These are phyloP conservation scores for Malassezia nana DNA, from an alignment of 1,284 basidiomycete genomes.

Conservation along the genomic window DNA sequence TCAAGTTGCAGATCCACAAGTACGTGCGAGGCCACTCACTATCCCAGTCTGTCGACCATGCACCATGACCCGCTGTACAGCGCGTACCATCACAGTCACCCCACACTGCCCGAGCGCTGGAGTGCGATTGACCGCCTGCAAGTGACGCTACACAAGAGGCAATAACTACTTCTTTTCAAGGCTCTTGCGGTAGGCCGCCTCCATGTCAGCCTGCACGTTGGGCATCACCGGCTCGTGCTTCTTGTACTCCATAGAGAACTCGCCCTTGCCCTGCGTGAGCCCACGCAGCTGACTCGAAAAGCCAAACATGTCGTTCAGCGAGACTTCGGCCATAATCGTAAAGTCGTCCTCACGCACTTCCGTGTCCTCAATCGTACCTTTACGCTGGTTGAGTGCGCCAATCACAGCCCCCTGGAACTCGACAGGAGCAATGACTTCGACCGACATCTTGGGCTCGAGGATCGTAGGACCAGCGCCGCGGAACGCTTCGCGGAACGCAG, in stretches of 20 bases:
- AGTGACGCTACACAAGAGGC: background rate
- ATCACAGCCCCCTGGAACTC: constrained; percentile 98
- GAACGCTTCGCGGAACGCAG: constrained; percentile 88
- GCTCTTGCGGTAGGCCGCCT: constrained; percentile 49
- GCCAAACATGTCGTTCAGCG: constrained; percentile 97
- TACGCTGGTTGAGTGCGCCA: constrained; percentile 81
- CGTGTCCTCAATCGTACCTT: constrained; percentile 89
- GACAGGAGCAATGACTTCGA: constrained; percentile 87
- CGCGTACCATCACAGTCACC: constrained; percentile 44
- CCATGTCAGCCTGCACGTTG: constrained; percentile 73
- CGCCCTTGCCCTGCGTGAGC: constrained; percentile 62
- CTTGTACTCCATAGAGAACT: constrained; percentile 76
- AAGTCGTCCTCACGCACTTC: constrained; percentile 97
- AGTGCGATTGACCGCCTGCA: constrained; percentile 20
- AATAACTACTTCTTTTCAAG: constrained; percentile 18
- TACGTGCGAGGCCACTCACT: constrained; percentile 13
- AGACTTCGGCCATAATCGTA: constrained; percentile 79
- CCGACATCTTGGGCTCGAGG: constrained; percentile 94
- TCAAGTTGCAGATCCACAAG: constrained; percentile 46
- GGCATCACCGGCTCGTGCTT: constrained; percentile 74
- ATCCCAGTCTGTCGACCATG: constrained; percentile 37
- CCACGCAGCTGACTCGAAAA: constrained; percentile 62
- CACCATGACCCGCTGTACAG: constrained; percentile 44
- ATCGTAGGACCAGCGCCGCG: constrained; percentile 67
- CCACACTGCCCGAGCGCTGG: constrained; percentile 40